These are phyloP conservation scores for Verticillium zaregamsianum DNA, from an alignment of 2,329 filamentous ascomycete species.

Conservation along the genomic window DNA sequence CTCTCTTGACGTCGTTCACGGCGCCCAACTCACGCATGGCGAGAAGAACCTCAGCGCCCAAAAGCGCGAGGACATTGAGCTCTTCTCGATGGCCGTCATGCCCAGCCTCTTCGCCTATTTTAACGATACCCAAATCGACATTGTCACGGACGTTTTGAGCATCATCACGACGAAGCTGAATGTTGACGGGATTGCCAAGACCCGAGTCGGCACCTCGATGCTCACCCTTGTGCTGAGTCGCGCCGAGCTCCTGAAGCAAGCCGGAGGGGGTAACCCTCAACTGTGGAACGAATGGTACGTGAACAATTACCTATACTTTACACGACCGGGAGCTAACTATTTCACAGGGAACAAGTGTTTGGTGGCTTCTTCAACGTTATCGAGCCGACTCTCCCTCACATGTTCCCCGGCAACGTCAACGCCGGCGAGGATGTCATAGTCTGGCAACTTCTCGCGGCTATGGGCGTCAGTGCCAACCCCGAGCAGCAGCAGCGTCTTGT, in stretches of 20 bases:
- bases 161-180: slow-evolving; percentile 75
- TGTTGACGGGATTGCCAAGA: slow-evolving; percentile 78
- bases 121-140: slow-evolving; percentile 83
- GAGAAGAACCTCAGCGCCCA: slow-evolving; percentile 68
- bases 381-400: slow-evolving; percentile 75
- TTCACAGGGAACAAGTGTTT: slow-evolving; percentile 66
- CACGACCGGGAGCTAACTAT: slow-evolving; percentile 1
- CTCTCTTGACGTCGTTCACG: slow-evolving; percentile 81
- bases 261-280: slow-evolving; percentile 62
- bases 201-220: slow-evolving; percentile 82
- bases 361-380: slow-evolving; percentile 82
- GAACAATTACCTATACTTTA: background rate
- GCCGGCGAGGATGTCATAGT: slow-evolving; percentile 92
- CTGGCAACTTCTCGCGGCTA: slow-evolving; percentile 95
- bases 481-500: slow-evolving; percentile 95
- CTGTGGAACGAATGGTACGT: slow-evolving; percentile 77
- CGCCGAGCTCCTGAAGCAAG: slow-evolving; percentile 88
- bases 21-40: slow-evolving; percentile 69
- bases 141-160: slow-evolving; percentile 85
- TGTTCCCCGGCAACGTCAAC: slow-evolving; percentile 90
- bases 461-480: slow-evolving; percentile 87
- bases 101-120: slow-evolving; percentile 86
- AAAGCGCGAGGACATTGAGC: slow-evolving; percentile 86
- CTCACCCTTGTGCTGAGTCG: slow-evolving; percentile 92
- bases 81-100: slow-evolving; percentile 86